Evolutionary conservation across 306 rosid species (phyloP).

Genomic region (Vigna hirtella): DNA sequence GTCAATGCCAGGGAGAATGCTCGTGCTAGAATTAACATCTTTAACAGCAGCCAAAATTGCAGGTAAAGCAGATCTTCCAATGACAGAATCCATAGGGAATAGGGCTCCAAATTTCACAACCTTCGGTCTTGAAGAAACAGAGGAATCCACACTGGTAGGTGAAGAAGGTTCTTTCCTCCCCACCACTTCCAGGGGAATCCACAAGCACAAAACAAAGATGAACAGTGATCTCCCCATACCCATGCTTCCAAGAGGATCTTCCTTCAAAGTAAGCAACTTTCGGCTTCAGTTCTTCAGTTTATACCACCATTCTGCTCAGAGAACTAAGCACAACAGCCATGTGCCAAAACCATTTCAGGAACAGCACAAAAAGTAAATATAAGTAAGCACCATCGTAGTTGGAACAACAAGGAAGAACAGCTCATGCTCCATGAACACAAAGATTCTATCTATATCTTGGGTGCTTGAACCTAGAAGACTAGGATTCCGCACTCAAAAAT

Average conservation of each 20-base stretch:
- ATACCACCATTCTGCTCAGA: constrained; percentile 39
- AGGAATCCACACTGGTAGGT: constrained; percentile 48
- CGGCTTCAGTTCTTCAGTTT: constrained; percentile 37
- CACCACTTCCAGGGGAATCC: constrained; percentile 57
- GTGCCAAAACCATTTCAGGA: constrained; percentile 38
- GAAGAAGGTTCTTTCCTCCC: constrained; percentile 55
- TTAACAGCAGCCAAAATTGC: constrained; percentile 64
- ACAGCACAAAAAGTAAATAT: constrained; percentile 34
- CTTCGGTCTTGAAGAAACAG: constrained; percentile 50
- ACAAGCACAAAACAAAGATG: constrained; percentile 53
- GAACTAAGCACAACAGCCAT: constrained; percentile 46
- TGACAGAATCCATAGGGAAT: constrained; percentile 61
- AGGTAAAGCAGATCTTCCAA: constrained; percentile 70
- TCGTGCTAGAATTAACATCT: constrained; percentile 64
- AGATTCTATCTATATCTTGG: constrained; percentile 24
- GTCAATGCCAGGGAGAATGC: constrained; percentile 57
- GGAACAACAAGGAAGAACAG: constrained; percentile 2
- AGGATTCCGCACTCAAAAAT: constrained; percentile 43
- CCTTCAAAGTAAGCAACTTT: constrained; percentile 42
- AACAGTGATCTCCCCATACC: constrained; percentile 44
- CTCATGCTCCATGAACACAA: constrained; percentile 22
- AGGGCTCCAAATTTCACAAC: constrained; percentile 74
- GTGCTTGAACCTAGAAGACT: constrained; percentile 21
- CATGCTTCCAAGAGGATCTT: constrained; percentile 43
- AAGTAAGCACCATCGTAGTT: background rate